Conservation (phyloP, 805 yeast genomes). For the Blastobotrys chiropterorum region DNA sequence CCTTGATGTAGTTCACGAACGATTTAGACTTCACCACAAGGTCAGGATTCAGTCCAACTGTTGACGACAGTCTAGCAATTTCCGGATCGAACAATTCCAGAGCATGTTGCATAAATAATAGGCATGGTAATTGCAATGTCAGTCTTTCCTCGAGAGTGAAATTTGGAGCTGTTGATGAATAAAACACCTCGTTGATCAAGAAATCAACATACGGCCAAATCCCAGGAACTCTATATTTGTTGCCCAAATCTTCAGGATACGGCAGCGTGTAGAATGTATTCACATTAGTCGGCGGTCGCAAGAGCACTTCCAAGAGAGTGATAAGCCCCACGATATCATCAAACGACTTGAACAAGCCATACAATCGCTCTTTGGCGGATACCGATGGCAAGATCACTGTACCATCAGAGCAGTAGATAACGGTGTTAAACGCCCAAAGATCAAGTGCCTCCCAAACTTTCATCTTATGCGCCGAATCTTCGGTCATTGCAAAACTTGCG, state of each 20-base stretch:
- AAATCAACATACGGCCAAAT: conserved; percentile 77
- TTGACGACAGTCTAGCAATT: conserved; percentile 47
- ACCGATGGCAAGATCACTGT: conserved; percentile 24
- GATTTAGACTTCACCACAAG: conserved; percentile 39
- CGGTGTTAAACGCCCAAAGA: conserved; percentile 50
- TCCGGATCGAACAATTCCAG: conserved; percentile 47
- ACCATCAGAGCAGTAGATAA: conserved; percentile 27
- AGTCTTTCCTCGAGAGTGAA: conserved; percentile 34
- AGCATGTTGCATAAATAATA: conserved; percentile 45
- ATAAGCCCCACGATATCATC: conserved; percentile 59
- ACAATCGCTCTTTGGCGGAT: conserved; percentile 41
- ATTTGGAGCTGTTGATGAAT: conserved; percentile 37
- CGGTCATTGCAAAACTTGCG: conserved; percentile 48
- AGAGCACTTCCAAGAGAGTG: conserved; percentile 42
- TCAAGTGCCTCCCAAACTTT: conserved; percentile 68
- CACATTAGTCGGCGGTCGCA: conserved; percentile 29
- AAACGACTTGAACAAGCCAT: conserved; percentile 42
- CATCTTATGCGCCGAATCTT: conserved; percentile 34
- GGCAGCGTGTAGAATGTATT: conserved; percentile 39
- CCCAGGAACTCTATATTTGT: conserved; percentile 55
- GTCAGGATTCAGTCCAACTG: conserved; percentile 46
- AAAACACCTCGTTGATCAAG: conserved; percentile 55
- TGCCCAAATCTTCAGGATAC: conserved; percentile 62
- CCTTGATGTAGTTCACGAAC: conserved; percentile 46
- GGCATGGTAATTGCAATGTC: conserved; percentile 47